Evolutionary conservation across 345 rosid species (phyloP).

Genomic region (Rhizophora apiculata): DNA sequence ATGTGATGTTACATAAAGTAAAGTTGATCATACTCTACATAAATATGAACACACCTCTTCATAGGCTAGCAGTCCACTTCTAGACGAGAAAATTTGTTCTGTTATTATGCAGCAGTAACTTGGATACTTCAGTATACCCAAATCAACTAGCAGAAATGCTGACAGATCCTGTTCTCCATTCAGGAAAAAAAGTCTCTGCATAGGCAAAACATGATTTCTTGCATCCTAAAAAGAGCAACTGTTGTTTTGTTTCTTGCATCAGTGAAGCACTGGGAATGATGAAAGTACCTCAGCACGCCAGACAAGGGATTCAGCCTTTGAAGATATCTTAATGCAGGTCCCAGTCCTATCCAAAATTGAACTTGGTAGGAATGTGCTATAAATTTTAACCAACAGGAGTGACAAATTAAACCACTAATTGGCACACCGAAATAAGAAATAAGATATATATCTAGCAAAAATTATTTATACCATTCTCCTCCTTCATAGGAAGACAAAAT

Average conservation of each 20-base stretch:
- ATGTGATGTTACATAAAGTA: constrained; percentile 10
- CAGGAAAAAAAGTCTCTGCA: constrained; percentile 93
- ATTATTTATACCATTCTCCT: constrained; percentile 46
- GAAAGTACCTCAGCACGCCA: constrained; percentile 83
- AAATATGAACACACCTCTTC: constrained; percentile 65
- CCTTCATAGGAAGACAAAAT: constrained; percentile 51
- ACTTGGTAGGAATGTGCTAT: constrained; percentile 49
- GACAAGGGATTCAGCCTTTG: constrained; percentile 58
- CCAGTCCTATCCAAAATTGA: constrained; percentile 57
- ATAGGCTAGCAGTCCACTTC: constrained; percentile 61
- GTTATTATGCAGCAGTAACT: constrained; percentile 59
- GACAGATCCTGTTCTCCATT: constrained; percentile 87
- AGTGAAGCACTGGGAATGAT: constrained; percentile 8
- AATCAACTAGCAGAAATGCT: constrained; percentile 73
- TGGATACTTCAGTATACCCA: constrained; percentile 80
- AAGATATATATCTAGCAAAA: neutral
- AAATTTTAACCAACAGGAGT: constrained; percentile 17
- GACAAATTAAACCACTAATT: constrained; percentile 7
- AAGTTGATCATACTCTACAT: neutral
- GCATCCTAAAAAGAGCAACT: constrained; percentile 4
- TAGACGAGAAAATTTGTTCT: constrained; percentile 51
- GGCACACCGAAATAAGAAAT: neutral
- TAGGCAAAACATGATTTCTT: constrained; percentile 6
- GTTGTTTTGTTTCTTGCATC: neutral
- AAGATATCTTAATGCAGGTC: constrained; percentile 49